Evolutionary conservation across 805 yeast genomes (phyloP).

Genomic region (Torulaspora microellipsoides): DNA sequence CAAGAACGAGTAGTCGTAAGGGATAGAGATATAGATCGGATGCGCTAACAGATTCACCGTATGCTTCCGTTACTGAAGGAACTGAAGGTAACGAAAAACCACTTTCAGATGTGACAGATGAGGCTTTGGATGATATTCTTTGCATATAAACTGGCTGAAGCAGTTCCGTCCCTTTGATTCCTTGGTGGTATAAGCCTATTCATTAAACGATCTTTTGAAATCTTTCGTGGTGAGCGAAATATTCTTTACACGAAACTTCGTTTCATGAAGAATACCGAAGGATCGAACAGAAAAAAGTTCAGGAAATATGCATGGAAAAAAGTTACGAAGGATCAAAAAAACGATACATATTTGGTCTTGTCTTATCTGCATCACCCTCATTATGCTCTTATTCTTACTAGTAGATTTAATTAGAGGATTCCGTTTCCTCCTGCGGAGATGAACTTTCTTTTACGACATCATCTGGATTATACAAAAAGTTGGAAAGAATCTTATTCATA

Average conservation of each 20-base stretch:
- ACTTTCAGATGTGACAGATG: constrained; percentile 10
- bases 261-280: too few relatives aligned
- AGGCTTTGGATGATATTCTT: constrained; percentile 12
- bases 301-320: background rate
- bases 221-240: background rate
- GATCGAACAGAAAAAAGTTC: background rate
- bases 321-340: background rate
- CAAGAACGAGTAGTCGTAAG: constrained; percentile 51
- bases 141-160: constrained; percentile 7
- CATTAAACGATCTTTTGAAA: background rate
- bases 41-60: constrained; percentile 3
- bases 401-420: background rate
- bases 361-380: background rate
- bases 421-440: background rate
- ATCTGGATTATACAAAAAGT: constrained; percentile 43
- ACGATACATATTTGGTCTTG: background rate
- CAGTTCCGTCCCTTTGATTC: too few relatives aligned
- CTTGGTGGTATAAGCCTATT: background rate
- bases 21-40: constrained; percentile 46
- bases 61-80: constrained; percentile 10
- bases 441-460: constrained; percentile 11
- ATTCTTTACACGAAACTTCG: constrained; percentile 1
- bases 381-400: background rate
- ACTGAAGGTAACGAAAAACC: constrained; percentile 1
- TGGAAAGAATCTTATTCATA: constrained; percentile 50